A percentile compares a stretch with the other conserved stretches of the same genome.
Conservation (phyloP, 306 rosid species). For the Cucurbita ficifolia region DNA sequence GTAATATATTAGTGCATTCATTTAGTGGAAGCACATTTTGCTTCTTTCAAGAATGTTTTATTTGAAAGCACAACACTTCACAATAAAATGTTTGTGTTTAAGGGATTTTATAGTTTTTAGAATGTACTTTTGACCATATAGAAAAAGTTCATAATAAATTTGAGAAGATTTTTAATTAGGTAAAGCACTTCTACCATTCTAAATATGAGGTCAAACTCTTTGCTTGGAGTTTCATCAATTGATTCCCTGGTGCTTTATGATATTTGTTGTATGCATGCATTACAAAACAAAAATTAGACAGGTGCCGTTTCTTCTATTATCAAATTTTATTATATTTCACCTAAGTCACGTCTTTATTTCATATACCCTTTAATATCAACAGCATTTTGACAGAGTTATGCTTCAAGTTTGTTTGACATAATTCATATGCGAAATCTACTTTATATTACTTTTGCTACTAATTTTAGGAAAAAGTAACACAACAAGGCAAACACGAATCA, state of each 20-base stretch:
- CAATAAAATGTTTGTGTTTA: background rate
- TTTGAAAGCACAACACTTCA: background rate
- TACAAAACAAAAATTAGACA: background rate
- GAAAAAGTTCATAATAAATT: background rate
- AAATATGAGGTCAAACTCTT: background rate
- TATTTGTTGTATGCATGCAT: background rate
- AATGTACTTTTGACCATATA: background rate
- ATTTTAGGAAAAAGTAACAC: slow-evolving; percentile 40
- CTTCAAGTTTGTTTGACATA: background rate
- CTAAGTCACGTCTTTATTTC: background rate
- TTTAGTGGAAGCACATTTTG: background rate
- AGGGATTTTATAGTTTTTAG: background rate
- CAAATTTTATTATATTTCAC: background rate
- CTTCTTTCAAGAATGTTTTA: background rate
- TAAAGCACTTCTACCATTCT: background rate
- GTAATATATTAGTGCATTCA: background rate
- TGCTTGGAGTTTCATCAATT: background rate
- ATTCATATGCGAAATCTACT: background rate
- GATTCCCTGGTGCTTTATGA: background rate
- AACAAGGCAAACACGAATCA: slow-evolving; percentile 65
- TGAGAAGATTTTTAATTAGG: background rate
- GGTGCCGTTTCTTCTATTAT: background rate
- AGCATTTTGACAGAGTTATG: background rate
- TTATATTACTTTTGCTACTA: background rate
- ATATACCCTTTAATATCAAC: background rate